phyloP scores from a whole-genome alignment of 2,329 filamentous ascomycete genomes.

The Sclerotinia minor region DNA sequence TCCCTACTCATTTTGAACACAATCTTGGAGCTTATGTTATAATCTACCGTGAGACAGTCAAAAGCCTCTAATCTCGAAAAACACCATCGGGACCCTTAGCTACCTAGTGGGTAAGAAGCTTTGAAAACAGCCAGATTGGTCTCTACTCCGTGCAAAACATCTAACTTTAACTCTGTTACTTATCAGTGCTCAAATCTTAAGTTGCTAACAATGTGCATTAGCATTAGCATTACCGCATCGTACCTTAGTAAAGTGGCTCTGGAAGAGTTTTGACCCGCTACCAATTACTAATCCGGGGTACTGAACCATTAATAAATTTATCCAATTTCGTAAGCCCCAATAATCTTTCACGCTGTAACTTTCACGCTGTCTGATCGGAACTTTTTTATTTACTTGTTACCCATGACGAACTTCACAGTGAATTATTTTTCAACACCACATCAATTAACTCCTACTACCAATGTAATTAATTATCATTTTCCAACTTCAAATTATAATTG shows the following conservation, averaged over 20 bases:
- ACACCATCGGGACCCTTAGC: neutral
- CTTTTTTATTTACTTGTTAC: conserved; percentile 12
- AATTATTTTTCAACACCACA: conserved; percentile 12
- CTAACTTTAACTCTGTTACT: neutral
- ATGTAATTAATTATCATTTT: neutral
- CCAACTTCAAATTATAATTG: neutral
- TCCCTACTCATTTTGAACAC: neutral
- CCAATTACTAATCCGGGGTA: conserved; percentile 14
- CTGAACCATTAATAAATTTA: neutral
- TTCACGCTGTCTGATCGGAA: conserved; percentile 2
- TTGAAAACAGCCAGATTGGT: no score
- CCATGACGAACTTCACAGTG: conserved; percentile 7
- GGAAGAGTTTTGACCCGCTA: neutral
- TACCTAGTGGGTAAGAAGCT: no score
- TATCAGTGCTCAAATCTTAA: neutral
- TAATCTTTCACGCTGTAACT: conserved; percentile 5
- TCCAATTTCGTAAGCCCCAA: neutral
- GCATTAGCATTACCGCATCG: neutral
- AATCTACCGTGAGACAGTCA: neutral
- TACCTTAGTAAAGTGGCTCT: conserved; percentile 13
- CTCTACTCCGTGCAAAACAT: no score
- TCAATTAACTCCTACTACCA: neutral
- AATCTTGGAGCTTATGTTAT: neutral
- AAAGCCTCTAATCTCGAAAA: neutral
- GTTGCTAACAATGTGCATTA: neutral